phyloP scores from a whole-genome alignment of 1,139 yeast species.

The Yamadazyma siamensis region DNA sequence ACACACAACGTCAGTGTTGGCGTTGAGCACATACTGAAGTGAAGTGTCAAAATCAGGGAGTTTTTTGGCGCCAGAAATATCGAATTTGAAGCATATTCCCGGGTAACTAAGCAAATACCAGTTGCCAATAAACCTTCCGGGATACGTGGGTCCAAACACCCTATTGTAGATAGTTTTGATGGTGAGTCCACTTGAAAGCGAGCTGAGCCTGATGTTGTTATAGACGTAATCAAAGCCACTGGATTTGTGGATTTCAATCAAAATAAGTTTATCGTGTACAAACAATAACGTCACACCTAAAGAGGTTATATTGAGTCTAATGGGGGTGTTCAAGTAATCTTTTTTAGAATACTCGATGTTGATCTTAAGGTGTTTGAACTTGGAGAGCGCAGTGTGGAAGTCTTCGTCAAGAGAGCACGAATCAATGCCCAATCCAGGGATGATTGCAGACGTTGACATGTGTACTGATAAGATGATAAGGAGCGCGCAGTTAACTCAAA shows the following conservation, averaged over 20 bases:
- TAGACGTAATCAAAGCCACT: constrained; percentile 22
- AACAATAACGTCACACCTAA: constrained; percentile 40
- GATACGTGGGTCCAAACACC: constrained; percentile 62
- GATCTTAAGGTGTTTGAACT: constrained; percentile 25
- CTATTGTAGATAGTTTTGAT: constrained; percentile 51
- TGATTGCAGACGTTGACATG: too few species aligned
- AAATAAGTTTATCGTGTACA: constrained; percentile 30
- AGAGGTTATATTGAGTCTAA: constrained; percentile 26
- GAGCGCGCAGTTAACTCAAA: not conserved
- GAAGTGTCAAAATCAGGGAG: constrained; percentile 14
- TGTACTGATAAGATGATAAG: constrained; percentile 11
- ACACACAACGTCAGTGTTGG: constrained; percentile 35
- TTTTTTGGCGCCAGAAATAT: too few species aligned
- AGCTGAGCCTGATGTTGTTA: constrained; percentile 23
- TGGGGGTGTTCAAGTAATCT: constrained; percentile 29
- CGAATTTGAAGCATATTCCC: constrained; percentile 50
- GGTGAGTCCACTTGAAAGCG: constrained; percentile 6
- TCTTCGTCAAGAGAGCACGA: constrained; percentile 25
- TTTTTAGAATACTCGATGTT: constrained; percentile 20
- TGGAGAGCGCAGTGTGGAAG: constrained; percentile 23
- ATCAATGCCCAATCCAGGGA: constrained; percentile 35
- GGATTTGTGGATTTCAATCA: constrained; percentile 44
- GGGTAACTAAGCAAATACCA: constrained; percentile 49
- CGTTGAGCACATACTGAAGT: constrained; percentile 31
- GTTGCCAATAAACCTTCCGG: constrained; percentile 36